Conservation (phyloP, 176 grass and related monocot species). For the Pharus latifolius region DNA sequence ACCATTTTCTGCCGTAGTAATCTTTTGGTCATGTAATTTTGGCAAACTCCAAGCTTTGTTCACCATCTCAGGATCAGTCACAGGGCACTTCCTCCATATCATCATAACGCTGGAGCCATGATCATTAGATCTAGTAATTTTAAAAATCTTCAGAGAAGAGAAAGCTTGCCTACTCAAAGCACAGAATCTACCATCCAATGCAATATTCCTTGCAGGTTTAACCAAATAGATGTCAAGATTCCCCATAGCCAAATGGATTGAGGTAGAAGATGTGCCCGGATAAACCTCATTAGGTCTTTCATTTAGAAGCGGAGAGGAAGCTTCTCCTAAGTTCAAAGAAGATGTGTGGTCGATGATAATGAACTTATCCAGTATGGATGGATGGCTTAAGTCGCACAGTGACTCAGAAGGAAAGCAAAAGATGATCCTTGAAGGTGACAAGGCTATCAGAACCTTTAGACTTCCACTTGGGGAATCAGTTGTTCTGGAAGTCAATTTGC, state of each 20-base stretch:
- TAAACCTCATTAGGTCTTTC: constrained; percentile 28
- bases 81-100: constrained; percentile 46
- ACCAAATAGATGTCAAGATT: constrained; percentile 76
- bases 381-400: constrained; percentile 36
- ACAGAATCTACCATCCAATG: constrained; percentile 15
- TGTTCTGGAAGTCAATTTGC: constrained; percentile 14
- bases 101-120: constrained; percentile 46
- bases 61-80: constrained; percentile 45
- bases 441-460: constrained; percentile 49
- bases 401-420: constrained; percentile 70
- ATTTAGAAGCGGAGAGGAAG: constrained; percentile 14
- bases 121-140: constrained; percentile 33
- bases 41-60: constrained; percentile 72
- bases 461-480: constrained; percentile 19
- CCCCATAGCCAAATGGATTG: constrained; percentile 51
- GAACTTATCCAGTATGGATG: constrained; percentile 62
- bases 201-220: constrained; percentile 16
- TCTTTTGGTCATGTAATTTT: constrained; percentile 46
- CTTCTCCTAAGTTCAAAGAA: constrained; percentile 30
- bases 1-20: constrained; percentile 30
- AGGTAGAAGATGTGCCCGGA: constrained; percentile 35
- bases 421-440: constrained; percentile 52
- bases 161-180: constrained; percentile 42
- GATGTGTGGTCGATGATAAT: constrained; percentile 61
- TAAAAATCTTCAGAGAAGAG: constrained; percentile 64